phyloP scores from a whole-genome alignment of 164 flowering plant genomes.

The grape (Vitis vinifera) region DNA sequence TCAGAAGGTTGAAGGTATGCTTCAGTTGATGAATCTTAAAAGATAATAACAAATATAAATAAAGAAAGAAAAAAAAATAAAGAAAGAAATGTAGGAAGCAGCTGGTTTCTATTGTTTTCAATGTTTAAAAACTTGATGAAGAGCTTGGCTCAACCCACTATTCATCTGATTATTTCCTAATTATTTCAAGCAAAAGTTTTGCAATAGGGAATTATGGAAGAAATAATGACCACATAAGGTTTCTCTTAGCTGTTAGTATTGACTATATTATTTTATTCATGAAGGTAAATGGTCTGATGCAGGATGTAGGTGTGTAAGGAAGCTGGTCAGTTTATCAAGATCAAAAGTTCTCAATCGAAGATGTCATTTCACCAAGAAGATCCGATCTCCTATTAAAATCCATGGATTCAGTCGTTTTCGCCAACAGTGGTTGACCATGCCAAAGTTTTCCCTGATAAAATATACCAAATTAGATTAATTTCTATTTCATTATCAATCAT shows the following conservation, averaged over 20 bases:
- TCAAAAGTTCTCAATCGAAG: constrained; percentile 32
- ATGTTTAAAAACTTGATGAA: not conserved
- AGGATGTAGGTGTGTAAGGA: constrained; percentile 38
- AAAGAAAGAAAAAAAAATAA: not conserved
- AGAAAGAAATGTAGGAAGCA: not conserved
- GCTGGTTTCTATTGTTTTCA: not conserved
- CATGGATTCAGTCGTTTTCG: constrained; percentile 52
- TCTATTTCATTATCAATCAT: not conserved
- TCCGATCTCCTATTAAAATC: constrained; percentile 56
- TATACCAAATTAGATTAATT: constrained; percentile 46
- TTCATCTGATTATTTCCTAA: not conserved
- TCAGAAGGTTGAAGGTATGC: constrained; percentile 39
- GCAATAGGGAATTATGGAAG: not conserved
- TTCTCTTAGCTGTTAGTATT: not conserved
- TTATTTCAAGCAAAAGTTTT: too few relatives aligned
- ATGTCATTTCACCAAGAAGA: constrained; percentile 39
- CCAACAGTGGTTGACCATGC: constrained; percentile 49
- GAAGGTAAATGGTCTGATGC: constrained; percentile 24
- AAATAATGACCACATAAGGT: not conserved
- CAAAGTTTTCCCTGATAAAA: constrained; percentile 43
- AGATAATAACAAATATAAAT: not conserved
- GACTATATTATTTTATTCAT: not conserved
- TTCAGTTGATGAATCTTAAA: not conserved
- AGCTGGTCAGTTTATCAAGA: constrained; percentile 41
- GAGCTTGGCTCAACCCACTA: not conserved